Base-by-base conservation (phyloP, 2,329 filamentous ascomycete species). In the Elsinoe necatrix region DNA sequence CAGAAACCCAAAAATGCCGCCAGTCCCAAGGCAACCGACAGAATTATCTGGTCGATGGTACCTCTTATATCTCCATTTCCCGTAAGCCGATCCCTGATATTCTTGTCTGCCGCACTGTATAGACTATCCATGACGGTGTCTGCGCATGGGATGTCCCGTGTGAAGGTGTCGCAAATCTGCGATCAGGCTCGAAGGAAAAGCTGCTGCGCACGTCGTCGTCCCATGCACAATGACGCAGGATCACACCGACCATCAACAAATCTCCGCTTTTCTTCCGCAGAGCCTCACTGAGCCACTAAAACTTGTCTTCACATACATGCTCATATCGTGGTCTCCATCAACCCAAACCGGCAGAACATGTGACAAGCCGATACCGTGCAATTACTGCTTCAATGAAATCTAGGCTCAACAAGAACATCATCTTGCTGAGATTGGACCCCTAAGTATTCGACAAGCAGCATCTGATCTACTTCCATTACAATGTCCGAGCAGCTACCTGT, bases 1-100 rank as follows among this genome's bases (percentile, higher is more conserved):
- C 88, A 93, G 64, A 95, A 95, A 18, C 82, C 76, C 29, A 90
- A 60, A 65, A 93, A 89, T 29, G 87, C 87, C 4, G 79, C 76
- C 42, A 86, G 61, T 29, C 89, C 89, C 34, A 95, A 75, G 4
- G 79, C 73, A 41, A 87, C 68, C 6, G 89, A 92, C 64, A 95
- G 77, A 58, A 83, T 78, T 54, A 90, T 79, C 73, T 95, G 89
- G 52, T 79, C 74, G 18, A 70, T 70, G 1, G 76, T 73, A 63
- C 78, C 77, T 61, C 74, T 70, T 21, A 71, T 70, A 47, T 67
- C 34, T 12, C 21, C 20, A 4, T 20, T 16, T 62, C n/a, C 60
- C 64, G 58, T 71, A 72, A 37, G 62, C 64, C 8, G 67, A 56
- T 58, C 60, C 57, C 62, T 58, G 42, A 63, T 61, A 31, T 60